A percentile compares a stretch with the other conserved stretches of the same genome.
Evolutionary conservation across 371 early-diverging fungal species (phyloP).

Genomic region (Lichtheimia ornata): DNA sequence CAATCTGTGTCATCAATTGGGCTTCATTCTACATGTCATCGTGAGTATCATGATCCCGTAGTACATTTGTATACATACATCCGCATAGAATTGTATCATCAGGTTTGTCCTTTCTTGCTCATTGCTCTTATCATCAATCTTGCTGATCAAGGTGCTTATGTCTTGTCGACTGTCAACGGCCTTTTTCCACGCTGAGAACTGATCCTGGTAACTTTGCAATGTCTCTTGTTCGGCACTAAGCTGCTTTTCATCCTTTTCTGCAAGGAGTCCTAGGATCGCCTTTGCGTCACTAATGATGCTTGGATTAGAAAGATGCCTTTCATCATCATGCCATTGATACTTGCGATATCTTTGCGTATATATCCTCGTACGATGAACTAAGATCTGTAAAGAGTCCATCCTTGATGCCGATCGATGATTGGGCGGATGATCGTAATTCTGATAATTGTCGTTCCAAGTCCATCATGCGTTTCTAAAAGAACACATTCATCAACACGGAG

Average conservation of each 20-base stretch:
- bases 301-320: neutral
- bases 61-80: constrained; percentile 7
- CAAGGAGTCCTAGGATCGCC: neutral
- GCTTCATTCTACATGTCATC: constrained; percentile 40
- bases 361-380: neutral
- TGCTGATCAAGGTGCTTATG: constrained; percentile 12
- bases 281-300: neutral
- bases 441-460: constrained; percentile 6
- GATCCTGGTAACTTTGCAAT: neutral
- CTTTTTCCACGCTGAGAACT: constrained; percentile 9
- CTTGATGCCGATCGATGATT: neutral
- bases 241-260: neutral
- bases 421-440: constrained; percentile 6
- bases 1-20: constrained; percentile 76
- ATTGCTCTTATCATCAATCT: constrained; percentile 6
- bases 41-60: neutral
- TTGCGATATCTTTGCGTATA: neutral
- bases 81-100: constrained; percentile 22
- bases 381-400: constrained; percentile 4
- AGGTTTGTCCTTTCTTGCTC: constrained; percentile 18
- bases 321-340: neutral
- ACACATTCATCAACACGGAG: neutral
- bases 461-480: constrained; percentile 13
- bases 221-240: neutral
- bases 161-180: constrained; percentile 3